Evolutionary conservation across 441 rosid genomes (phyloP).

Genomic region (Manihot esculenta): DNA sequence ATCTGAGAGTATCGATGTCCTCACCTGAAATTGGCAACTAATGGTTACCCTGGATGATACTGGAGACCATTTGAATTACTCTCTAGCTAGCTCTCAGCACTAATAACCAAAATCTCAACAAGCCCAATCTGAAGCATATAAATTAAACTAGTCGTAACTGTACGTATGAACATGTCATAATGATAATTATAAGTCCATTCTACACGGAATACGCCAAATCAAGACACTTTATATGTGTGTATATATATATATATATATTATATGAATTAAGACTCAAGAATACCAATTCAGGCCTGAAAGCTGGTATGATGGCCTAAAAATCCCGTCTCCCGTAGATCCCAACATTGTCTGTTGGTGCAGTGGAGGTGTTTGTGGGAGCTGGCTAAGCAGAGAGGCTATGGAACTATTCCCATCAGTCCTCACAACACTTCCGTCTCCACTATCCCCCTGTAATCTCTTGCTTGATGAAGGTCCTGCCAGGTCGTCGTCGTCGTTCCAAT

Average conservation of each 20-base stretch:
- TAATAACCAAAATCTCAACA: slow-evolving; percentile 34
- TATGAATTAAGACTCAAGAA: slow-evolving; percentile 26
- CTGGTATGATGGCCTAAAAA: slow-evolving; percentile 54
- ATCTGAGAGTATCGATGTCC: slow-evolving; percentile 22
- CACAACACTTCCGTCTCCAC: slow-evolving; percentile 30
- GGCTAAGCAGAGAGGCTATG: slow-evolving; percentile 46
- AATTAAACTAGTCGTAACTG: slow-evolving; percentile 6
- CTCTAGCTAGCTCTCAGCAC: slow-evolving; percentile 4
- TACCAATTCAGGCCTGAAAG: slow-evolving; percentile 71
- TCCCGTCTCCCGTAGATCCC: slow-evolving; percentile 46
- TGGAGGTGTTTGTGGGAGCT: slow-evolving; percentile 46
- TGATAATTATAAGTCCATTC: neutral
- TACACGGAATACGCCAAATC: slow-evolving; percentile 4
- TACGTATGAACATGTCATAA: slow-evolving; percentile 10
- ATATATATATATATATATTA: neutral
- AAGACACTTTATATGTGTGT: slow-evolving; percentile 2
- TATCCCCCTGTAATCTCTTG: slow-evolving; percentile 41
- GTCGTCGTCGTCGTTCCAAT: slow-evolving; percentile 29
- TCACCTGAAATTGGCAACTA: slow-evolving; percentile 33
- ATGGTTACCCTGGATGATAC: slow-evolving; percentile 11
- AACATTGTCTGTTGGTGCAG: slow-evolving; percentile 54
- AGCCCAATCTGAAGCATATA: slow-evolving; percentile 1
- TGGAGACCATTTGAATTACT: slow-evolving; percentile 20
- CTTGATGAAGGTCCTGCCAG: slow-evolving; percentile 33
- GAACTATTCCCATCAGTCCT: slow-evolving; percentile 33